Percentiles rank a stretch among this genome's conserved stretches.
Conservation (phyloP, 2,329 filamentous ascomycete species). For the Lachnellula suecica region DNA sequence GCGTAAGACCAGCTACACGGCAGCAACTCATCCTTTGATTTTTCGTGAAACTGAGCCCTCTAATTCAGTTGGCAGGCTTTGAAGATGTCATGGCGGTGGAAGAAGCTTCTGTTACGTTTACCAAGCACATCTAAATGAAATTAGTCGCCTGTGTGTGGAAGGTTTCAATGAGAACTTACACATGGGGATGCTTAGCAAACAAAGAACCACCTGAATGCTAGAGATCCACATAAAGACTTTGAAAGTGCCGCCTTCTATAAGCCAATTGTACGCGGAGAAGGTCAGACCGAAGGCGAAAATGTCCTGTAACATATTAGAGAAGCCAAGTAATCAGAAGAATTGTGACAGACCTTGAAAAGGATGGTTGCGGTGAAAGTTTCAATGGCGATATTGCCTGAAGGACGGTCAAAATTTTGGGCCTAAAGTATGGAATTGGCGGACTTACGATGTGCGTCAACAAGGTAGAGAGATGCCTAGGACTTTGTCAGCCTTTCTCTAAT, state of each 20-base stretch:
- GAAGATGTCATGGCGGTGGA: slow-evolving; percentile 72
- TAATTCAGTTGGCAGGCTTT: slow-evolving; percentile 12
- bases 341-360: slow-evolving; percentile 67
- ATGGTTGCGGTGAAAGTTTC: slow-evolving; percentile 88
- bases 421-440: slow-evolving; percentile 24
- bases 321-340: no score
- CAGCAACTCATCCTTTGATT: not conserved
- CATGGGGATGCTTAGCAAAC: slow-evolving; percentile 71
- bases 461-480: slow-evolving; percentile 63
- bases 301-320: slow-evolving; percentile 46
- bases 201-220: slow-evolving; percentile 76
- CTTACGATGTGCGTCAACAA: slow-evolving; percentile 88
- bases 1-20: not conserved
- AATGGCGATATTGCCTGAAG: slow-evolving; percentile 75
- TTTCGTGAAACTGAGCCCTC: not conserved
- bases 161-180: slow-evolving; percentile 57
- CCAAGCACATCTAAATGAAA: slow-evolving; percentile 66
- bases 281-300: slow-evolving; percentile 87
- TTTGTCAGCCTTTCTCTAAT: not conserved
- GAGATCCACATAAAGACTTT: slow-evolving; percentile 67
- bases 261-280: slow-evolving; percentile 82
- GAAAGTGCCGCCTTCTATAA: slow-evolving; percentile 62
- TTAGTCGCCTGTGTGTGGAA: not conserved
- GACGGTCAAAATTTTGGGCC: not conserved
- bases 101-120: slow-evolving; percentile 74